These are phyloP conservation scores for Colletotrichum australisinense DNA, from an alignment of 2,329 filamentous ascomycete genomes.

Conservation along the genomic window DNA sequence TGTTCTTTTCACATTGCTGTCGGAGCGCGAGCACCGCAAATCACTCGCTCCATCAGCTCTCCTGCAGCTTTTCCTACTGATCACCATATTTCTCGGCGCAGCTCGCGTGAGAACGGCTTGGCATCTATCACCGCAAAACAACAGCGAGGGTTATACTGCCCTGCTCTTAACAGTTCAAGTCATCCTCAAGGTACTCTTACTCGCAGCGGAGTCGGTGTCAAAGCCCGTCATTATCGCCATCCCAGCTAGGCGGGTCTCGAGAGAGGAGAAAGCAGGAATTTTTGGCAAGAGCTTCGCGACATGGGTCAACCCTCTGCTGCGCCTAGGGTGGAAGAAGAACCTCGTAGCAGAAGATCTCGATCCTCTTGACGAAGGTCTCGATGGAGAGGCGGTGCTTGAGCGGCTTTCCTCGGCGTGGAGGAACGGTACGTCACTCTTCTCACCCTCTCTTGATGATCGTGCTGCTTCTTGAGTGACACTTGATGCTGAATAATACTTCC, in stretches of 20 bases:
- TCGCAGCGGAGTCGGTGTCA: neutral
- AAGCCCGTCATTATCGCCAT: neutral
- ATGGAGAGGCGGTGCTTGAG: neutral
- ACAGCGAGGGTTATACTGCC: neutral
- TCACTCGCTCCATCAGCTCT: conserved; percentile 5
- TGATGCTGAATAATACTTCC: neutral
- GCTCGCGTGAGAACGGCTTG: neutral
- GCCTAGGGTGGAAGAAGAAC: conserved; percentile 4
- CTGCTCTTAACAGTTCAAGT: neutral
- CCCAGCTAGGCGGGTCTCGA: neutral
- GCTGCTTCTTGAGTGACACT: neutral
- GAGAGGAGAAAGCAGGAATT: conserved; percentile 12
- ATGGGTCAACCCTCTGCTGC: conserved; percentile 16
- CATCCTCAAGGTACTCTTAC: neutral
- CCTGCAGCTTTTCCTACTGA: conserved; percentile 6
- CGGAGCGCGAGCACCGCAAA: neutral
- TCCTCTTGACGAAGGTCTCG: conserved; percentile 5
- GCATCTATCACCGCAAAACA: neutral
- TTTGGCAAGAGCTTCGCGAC: conserved; percentile 11
- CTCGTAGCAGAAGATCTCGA: conserved; percentile 9
- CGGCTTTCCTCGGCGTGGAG: conserved; percentile 6
- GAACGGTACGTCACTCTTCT: neutral
- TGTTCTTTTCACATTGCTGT: neutral
- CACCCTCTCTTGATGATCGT: too few relatives aligned
- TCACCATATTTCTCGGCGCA: neutral